Percentiles rank a stretch among this genome's conserved stretches.
These are phyloP conservation scores for Clarireedia paspali DNA, from an alignment of 2,329 filamentous ascomycete genomes.

Conservation along the genomic window DNA sequence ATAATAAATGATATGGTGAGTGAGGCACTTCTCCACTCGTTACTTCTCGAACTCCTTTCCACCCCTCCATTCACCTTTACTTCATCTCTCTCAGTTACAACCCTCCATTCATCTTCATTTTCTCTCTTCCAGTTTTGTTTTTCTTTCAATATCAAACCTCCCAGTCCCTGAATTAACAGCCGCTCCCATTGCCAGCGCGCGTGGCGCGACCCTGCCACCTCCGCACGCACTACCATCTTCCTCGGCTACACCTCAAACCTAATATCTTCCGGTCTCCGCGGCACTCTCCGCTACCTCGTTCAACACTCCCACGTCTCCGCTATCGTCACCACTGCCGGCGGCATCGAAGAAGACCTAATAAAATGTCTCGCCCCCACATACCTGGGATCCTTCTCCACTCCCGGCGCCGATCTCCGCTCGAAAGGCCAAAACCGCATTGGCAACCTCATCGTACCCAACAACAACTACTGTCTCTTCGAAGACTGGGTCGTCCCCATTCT, in stretches of 20 bases:
- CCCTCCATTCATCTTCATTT: too few relatives aligned
- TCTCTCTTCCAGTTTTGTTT: too few relatives aligned
- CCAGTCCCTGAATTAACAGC: neutral
- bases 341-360: slow-evolving; percentile 96
- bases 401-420: slow-evolving; percentile 68
- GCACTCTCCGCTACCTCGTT: slow-evolving; percentile 85
- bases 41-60: too few relatives aligned
- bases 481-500: slow-evolving; percentile 96
- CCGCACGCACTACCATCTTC: slow-evolving; percentile 82
- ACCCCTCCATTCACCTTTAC: too few relatives aligned
- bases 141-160: too few relatives aligned
- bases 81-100: too few relatives aligned
- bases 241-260: slow-evolving; percentile 96
- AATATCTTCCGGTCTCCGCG: slow-evolving; percentile 89
- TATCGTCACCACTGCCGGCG: slow-evolving; percentile 91
- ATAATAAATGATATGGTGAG: slow-evolving; percentile 94
- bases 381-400: slow-evolving; percentile 74
- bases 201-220: slow-evolving; percentile 75
- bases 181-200: slow-evolving; percentile 46
- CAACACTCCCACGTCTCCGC: slow-evolving; percentile 87
- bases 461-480: slow-evolving; percentile 95
- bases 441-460: slow-evolving; percentile 91
- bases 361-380: slow-evolving; percentile 96
- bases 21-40: neutral
- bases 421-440: slow-evolving; percentile 93